Percentiles rank a stretch among this genome's conserved stretches.
Conservation (phyloP, 2,329 filamentous ascomycete genomes). For the Fusarium fujikuroi region DNA sequence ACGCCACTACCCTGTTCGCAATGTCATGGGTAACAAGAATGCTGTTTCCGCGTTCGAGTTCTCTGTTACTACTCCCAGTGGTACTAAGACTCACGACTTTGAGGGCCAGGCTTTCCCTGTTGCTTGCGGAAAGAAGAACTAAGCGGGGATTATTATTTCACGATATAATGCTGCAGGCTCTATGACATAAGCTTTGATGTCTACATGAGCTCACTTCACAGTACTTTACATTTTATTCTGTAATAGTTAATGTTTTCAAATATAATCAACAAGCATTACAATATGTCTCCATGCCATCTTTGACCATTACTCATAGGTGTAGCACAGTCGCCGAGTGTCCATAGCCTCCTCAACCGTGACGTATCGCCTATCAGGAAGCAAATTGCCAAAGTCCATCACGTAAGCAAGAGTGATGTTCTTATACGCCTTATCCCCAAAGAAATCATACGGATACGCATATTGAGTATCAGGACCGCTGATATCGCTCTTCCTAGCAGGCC, state of each 20-base stretch:
- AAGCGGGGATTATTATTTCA: background rate
- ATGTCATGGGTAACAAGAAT: slow-evolving; percentile 35
- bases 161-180: background rate
- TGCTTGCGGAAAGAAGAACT: background rate
- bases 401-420: background rate
- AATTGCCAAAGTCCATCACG: background rate
- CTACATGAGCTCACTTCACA: background rate
- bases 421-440: background rate
- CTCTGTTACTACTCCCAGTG: background rate
- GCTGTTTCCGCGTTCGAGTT: background rate
- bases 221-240: background rate
- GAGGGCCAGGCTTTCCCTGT: background rate
- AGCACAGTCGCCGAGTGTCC: background rate
- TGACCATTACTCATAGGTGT: background rate
- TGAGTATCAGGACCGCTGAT: background rate
- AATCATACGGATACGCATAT: background rate
- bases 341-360: background rate
- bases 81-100: background rate
- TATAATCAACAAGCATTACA: background rate
- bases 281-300: accelerated
- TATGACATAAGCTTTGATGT: background rate
- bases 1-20: slow-evolving; percentile 35
- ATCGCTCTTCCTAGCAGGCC: background rate
- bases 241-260: background rate
- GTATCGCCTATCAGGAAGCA: background rate